Evolutionary conservation across 1,284 basidiomycete species (phyloP), one percentile per base, ranked within the genome.

Genomic region (Porphyrellus sp.): DNA sequence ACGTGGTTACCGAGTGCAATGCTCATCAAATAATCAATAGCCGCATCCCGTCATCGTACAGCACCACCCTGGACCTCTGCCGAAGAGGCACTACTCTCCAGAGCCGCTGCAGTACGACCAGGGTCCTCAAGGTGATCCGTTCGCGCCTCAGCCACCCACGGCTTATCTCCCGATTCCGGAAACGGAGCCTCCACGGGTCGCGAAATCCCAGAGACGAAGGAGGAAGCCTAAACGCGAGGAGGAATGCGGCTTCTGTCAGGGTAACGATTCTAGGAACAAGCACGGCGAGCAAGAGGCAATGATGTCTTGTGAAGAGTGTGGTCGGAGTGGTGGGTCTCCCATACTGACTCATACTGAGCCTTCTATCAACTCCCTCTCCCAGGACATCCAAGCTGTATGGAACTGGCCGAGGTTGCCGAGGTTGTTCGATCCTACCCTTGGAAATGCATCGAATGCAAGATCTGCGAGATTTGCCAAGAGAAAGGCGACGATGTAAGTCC

Each of bases 361-460:
- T 39, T 53, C 57, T 47, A 40, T 58, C 44, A 49, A 35, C 18
- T 33, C 6, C 38, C 47, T 38, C 42, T 50, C 37, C 42, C 56
- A 91, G 89, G 85, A 27, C 93, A 96, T 69, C 85, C 86, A 8
- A 83, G 80, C 41, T 96, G 93, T 65, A 78, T 94, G 72, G 69
- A 81, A 53, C 72, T 86, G 51, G 68, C 69, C 53, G 63, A 72
- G 31, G 71, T 80, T 21, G 75, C 79, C 13, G 79, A 81, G 43
- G 74, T 82, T 13, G 72, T 89, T 44, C 74, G 77, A 52, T 77
- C 79, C 49, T 96, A 95, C 68, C 75, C 80, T 27, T 99, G 96
- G 96, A 81, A 81, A 58, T 99, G 96, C 68, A 81, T 85, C 49
- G 91, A 96, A 60, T 98, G 96, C 77, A 98, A 97, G 76, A 85